These are phyloP conservation scores for Claviceps spartinae DNA, from an alignment of 2,329 filamentous ascomycete species.

Conservation along the genomic window DNA sequence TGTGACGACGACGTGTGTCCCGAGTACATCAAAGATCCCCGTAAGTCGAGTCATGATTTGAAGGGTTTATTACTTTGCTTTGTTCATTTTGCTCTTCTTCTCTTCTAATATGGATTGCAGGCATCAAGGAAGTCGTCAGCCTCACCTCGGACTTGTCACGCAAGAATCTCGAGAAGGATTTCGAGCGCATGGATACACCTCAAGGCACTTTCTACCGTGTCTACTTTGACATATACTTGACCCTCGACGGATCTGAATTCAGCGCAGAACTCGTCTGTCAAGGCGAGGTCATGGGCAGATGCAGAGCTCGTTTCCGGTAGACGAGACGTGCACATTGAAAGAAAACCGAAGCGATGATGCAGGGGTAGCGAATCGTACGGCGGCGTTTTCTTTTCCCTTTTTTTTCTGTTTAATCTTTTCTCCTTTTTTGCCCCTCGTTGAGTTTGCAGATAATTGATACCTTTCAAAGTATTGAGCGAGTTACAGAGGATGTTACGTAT, in stretches of 20 bases:
- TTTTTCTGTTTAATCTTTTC: neutral
- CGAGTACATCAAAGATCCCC: conserved; percentile 97
- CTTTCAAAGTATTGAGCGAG: conserved; percentile 1
- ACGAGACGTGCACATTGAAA: conserved; percentile 8
- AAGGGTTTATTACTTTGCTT: too few relatives aligned
- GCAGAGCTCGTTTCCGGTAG: conserved; percentile 72
- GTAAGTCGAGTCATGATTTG: conserved; percentile 45
- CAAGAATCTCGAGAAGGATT: conserved; percentile 98
- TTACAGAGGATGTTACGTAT: neutral
- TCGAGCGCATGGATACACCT: conserved; percentile 97
- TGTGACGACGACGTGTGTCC: conserved; percentile 97
- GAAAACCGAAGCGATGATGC: neutral
- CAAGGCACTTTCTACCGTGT: conserved; percentile 91
- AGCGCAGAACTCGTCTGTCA: conserved; percentile 98
- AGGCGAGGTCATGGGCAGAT: conserved; percentile 96
- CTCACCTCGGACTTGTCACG: conserved; percentile 91
- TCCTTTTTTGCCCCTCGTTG: neutral
- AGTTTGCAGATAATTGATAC: conserved; percentile 4
- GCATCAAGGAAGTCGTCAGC: conserved; percentile 97
- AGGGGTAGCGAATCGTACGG: neutral
- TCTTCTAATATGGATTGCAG: conserved; percentile 29
- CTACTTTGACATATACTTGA: conserved; percentile 73
- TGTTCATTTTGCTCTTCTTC: too few relatives aligned
- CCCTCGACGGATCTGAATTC: conserved; percentile 93
- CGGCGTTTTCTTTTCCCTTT: neutral